These are phyloP conservation scores for Smallanthus sonchifolius DNA, from an alignment of 129 eudicot species.

Conservation along the genomic window DNA sequence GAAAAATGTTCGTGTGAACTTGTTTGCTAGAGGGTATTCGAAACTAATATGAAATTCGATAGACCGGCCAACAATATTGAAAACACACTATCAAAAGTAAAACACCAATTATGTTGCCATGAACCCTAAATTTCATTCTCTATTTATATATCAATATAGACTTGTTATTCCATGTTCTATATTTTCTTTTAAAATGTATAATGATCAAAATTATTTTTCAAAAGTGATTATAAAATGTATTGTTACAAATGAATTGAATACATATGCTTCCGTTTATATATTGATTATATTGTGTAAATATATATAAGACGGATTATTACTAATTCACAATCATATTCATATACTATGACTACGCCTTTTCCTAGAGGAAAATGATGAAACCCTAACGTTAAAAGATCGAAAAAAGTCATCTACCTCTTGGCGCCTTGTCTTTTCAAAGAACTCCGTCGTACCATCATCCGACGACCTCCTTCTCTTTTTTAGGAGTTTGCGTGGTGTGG, in stretches of 20 bases:
- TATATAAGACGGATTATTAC: not conserved
- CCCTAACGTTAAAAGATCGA: conserved; percentile 23
- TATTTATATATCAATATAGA: not conserved
- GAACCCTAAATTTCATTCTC: not conserved
- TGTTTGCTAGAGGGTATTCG: not conserved
- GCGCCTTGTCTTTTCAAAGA: conserved; percentile 26
- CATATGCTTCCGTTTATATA: not conserved
- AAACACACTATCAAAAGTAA: too few species aligned
- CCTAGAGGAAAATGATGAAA: conserved; percentile 20
- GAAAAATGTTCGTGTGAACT: not conserved
- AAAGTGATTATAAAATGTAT: too few species aligned
- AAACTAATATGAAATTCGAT: not conserved
- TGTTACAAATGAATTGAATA: not conserved
- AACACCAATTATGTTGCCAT: not conserved
- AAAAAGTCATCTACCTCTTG: conserved; percentile 32
- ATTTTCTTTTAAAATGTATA: not conserved
- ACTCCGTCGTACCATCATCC: conserved; percentile 1
- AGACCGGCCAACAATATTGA: not conserved
- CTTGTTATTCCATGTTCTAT: not conserved
- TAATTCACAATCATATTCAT: not conserved
- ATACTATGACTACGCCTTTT: conserved; percentile 31
- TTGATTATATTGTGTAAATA: not conserved
- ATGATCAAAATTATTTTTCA: not conserved
- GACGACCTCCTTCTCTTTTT: conserved; percentile 15
- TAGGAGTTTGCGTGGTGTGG: conserved; percentile 6